Base-by-base conservation (phyloP, 208 protist genomes). In the Novymonas esmeraldas region DNA sequence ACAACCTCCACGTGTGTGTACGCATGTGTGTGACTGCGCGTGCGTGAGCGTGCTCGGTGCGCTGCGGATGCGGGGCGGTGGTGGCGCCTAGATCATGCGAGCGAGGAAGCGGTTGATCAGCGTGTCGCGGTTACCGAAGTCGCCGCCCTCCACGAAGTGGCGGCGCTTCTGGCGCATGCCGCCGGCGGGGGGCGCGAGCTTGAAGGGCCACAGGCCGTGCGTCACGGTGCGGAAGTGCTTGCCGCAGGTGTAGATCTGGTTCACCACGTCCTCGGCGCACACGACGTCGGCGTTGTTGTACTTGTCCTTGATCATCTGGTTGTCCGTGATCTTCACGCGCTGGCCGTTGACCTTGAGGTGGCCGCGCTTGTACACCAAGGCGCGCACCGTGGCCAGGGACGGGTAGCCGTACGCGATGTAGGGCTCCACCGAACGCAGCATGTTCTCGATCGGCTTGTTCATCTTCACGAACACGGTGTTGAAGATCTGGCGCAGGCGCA, bases 351-450 rank as follows among this genome's bases (percentile, higher is more conserved):
- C 66, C 82, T 99, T 99, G 60, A 90, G 95, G 88, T 92, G 95
- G 56, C 99, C 99, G 70, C 99, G 98, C 95, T 99, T 99, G 97
- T 99, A 99, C 68, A 99, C 83, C 33, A 99, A 87, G 44, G 98
- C 92, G 36, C 95, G 87, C 33, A 99, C 92, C 5, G 98, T 97
- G 78, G 98, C 96, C 20, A 99, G 87, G 63, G 92, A 98, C 51
- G 99, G 99, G 78, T 99, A 99, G 63, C 99, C 99, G 83, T 99
- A 99, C 51, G 99, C 96, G 66, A 99, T 92, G 95, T 99, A 99
- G 60, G 98, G 98, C 88, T 99, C 98, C 56, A 99, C 97, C 11
- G 97, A 73, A 65, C 93, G 92, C 38, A 99, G 93, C 98, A 99
- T 99, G 79, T 99, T 99, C 73, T 99, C 84, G 39, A 98, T 99